Evolutionary conservation across 768 basidiomycete genomes (phyloP), one percentile per base, ranked within the genome.

Genomic region (Russula ochroleuca): DNA sequence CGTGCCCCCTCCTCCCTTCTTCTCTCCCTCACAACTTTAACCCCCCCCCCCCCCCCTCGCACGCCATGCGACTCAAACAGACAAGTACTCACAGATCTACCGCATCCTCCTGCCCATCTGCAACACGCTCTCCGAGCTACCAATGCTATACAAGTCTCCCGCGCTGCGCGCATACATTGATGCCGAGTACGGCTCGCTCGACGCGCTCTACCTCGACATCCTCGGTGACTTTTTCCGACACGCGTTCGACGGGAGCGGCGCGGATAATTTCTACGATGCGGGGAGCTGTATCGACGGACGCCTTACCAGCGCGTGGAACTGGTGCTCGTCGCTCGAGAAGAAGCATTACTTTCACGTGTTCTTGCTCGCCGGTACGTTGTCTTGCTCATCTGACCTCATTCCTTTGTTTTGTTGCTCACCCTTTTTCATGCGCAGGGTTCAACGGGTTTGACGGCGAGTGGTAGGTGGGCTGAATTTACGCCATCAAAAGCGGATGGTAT

Each of bases 81-180:
- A 94, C 81, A 94, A 94, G 72, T 94, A 94, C 75, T 91, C 91
- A 14, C 92, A 94, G 72, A 88, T 94, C 53, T 94, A 93, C 75
- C 88, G 92, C 68, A 94, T 94, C 71, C 83, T 93, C 23, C 79
- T 93, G 28, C 92, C 92, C 5, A 88, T 94, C 62, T 92, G 90
- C 78, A 93, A 88, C 68, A 84, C 90, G 33, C 81, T 94, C 57
- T 78, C 80, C 3, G 86, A 91, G 66, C 88, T 93, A 63, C 84
- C 87, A 15, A 69, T 71, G n/a, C 76, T 93, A 23, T 77, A 79
- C 8, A 76, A 82, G 56, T 90, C 86, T 67, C 88, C 90, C 17
- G 86, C 88, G 10, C 70, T 94, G 37, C 79, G 78, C 28, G 83
- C 84, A 23, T 93, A 91, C 72, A 86, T 93, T 40, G 88, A 93